phyloP scores from a whole-genome alignment of 2,329 filamentous ascomycete species.

The Camillea tinctor region DNA sequence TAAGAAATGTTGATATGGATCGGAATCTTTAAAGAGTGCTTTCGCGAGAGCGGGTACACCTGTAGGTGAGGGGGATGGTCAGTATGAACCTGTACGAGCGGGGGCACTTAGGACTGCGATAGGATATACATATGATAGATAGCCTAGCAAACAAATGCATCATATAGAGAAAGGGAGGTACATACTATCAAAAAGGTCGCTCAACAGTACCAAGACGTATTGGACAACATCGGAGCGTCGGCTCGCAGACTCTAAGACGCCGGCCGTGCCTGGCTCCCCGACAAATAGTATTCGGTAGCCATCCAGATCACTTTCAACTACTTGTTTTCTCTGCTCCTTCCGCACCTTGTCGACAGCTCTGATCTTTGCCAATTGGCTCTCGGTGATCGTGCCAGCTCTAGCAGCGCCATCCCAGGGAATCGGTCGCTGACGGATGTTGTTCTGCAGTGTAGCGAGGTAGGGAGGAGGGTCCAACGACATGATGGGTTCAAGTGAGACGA shows the following conservation, averaged over 20 bases:
- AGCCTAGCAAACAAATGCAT: slow-evolving; percentile 1
- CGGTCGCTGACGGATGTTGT: slow-evolving; percentile 92
- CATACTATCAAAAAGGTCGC: slow-evolving; percentile 83
- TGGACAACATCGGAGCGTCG: slow-evolving; percentile 90
- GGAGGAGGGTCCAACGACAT: slow-evolving; percentile 94
- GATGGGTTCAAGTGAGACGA: slow-evolving; percentile 14
- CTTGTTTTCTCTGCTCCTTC: slow-evolving; percentile 83
- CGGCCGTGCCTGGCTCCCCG: slow-evolving; percentile 66
- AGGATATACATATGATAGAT: background rate
- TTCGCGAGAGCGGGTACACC: slow-evolving; percentile 77
- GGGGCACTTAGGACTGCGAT: slow-evolving; percentile 53
- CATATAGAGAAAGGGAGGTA: slow-evolving; percentile 4
- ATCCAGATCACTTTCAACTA: slow-evolving; percentile 74
- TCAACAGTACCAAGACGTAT: slow-evolving; percentile 87
- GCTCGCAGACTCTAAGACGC: slow-evolving; percentile 79
- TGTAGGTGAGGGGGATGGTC: slow-evolving; percentile 4
- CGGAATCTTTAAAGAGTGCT: slow-evolving; percentile 69
- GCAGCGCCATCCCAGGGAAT: slow-evolving; percentile 98
- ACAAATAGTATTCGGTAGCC: slow-evolving; percentile 81
- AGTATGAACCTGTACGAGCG: slow-evolving; percentile 67
- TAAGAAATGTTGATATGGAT: slow-evolving; percentile 81
- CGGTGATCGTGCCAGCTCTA: slow-evolving; percentile 87
- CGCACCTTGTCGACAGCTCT: slow-evolving; percentile 95
- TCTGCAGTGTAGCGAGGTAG: slow-evolving; percentile 82
- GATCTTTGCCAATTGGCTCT: slow-evolving; percentile 92